Base-by-base conservation (phyloP, 768 basidiomycete genomes). In the Lentinula detonsa region DNA sequence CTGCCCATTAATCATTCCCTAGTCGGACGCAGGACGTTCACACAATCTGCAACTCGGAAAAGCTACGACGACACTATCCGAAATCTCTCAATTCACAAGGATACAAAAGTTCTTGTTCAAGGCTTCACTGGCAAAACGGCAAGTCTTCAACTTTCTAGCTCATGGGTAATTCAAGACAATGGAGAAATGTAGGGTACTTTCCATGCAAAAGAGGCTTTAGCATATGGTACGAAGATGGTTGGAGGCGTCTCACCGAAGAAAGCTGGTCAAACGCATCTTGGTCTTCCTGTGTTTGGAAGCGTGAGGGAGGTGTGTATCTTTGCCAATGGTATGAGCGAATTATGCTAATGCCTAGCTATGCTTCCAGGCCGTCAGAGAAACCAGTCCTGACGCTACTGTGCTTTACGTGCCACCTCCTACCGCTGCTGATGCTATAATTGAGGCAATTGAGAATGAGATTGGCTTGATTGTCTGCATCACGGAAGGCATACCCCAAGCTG, bases 401-500 rank as follows among this genome's bases (percentile, higher is more conserved):
- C 86, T 99, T 75, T 99, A 98, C 73, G 97, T 99, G 13, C 97
- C 97, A 4, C 97, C 97, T n/a, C 93, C 95, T 4, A 81, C 82
- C 54, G 96, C 96, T 18, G 97, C 93, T 33, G 95, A 96, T 65
- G 97, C 97, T 45, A 98, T 99, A 73, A 87, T 99, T 59, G 97
- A 99, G 74, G 97, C 97, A 39, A 98, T 99, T 68, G 97, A 98
- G 74, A 93, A 92, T 67, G 97, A 99, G 75, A 95, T 99, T 79
- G 87, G 89, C 16, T 78, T 99, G 62, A 99, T 99, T 78, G 97
- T 99, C 51, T 95, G 95, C 72, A 91, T 99, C 67, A 99, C 97
- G 11, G 97, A 99, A 75, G 97, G 97, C 45, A 99, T 99, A 67
- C 97, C 97, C 15, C 97, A 99, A 72, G 81, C 88, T 8, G 97